These are phyloP conservation scores for Kwoniella shandongensis DNA, from an alignment of 768 basidiomycete genomes.

Conservation along the genomic window DNA sequence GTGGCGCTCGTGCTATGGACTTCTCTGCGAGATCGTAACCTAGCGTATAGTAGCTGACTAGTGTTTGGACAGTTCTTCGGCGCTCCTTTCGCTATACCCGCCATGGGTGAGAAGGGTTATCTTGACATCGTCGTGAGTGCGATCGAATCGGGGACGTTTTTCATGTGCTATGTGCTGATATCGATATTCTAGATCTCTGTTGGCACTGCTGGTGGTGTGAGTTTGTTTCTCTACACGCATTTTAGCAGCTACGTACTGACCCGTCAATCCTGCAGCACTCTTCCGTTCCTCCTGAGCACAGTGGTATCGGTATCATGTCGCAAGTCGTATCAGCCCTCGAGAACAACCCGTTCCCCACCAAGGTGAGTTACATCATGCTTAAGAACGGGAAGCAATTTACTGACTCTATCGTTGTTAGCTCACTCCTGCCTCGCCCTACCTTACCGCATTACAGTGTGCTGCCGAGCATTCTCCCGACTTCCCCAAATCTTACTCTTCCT, in stretches of 20 bases:
- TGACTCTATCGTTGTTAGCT: conserved; percentile 30
- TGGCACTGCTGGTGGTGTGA: conserved; percentile 49
- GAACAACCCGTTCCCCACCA: conserved; percentile 42
- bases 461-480: conserved; percentile 37
- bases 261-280: conserved; percentile 32
- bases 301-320: conserved; percentile 49
- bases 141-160: background rate
- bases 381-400: no score
- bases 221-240: conserved; percentile 6
- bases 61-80: conserved; percentile 34
- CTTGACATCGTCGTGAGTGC: conserved; percentile 40
- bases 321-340: conserved; percentile 40
- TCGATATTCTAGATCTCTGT: conserved; percentile 33
- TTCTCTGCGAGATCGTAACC: no score
- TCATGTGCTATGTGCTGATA: background rate
- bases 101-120: conserved; percentile 50
- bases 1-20: conserved; percentile 6
- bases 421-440: conserved; percentile 43
- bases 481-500: conserved; percentile 35
- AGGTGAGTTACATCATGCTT: conserved; percentile 25
- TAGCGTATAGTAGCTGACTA: no score
- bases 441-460: conserved; percentile 42
- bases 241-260: background rate
- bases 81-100: conserved; percentile 41
- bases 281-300: conserved; percentile 46